Conservation (phyloP, 768 basidiomycete species). For the Tulasnella sp. region DNA sequence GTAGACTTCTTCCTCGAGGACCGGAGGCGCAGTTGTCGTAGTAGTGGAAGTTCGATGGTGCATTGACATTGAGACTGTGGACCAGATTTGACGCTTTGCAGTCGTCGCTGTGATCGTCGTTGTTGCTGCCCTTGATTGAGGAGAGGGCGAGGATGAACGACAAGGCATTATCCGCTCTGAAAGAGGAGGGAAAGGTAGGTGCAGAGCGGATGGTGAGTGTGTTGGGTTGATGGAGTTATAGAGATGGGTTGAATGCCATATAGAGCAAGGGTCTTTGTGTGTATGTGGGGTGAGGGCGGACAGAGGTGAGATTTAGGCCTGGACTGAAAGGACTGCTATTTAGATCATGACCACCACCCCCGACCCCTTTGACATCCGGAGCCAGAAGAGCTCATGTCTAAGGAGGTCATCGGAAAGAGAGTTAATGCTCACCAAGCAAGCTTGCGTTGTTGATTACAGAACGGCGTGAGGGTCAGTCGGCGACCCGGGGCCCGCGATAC, state of each 20-base stretch:
- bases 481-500: neutral
- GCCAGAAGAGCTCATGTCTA: neutral
- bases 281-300: neutral
- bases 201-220: neutral
- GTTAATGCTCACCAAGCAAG: neutral
- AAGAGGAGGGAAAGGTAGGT: neutral
- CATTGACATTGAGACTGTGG: neutral
- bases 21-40: neutral
- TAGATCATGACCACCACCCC: neutral
- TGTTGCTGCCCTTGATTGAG: neutral
- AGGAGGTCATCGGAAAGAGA: neutral
- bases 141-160: neutral
- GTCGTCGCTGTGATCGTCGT: neutral
- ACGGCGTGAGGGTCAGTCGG: neutral
- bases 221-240: neutral
- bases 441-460: neutral
- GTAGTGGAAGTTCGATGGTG: neutral
- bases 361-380: neutral
- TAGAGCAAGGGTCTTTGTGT: neutral
- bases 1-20: neutral
- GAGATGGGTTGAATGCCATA: neutral
- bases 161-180: neutral
- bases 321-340: neutral
- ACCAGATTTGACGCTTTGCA: neutral
- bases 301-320: neutral